A percentile compares a stretch with the other conserved stretches of the same genome.
These are phyloP conservation scores for Batrachochytrium dendrobatidis DNA, from an alignment of 371 early-diverging fungal genomes.

Conservation along the genomic window DNA sequence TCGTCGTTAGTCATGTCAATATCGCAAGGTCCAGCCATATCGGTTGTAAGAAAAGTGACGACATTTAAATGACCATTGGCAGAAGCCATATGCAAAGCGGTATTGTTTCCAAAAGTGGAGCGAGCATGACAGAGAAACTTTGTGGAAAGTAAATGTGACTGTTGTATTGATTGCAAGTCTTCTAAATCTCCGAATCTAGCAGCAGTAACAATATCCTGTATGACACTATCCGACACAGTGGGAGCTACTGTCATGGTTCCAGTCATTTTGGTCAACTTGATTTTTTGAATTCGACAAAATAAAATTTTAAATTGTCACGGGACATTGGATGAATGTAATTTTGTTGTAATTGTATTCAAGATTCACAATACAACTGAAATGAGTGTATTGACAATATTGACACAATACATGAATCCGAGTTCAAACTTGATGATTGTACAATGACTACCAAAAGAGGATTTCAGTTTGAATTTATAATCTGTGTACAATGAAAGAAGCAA, in stretches of 20 bases:
- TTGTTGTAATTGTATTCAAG: too few species aligned
- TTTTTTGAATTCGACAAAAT: too few species aligned
- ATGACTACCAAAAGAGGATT: too few species aligned
- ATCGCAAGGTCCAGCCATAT: conserved; percentile 21
- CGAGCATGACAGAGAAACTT: conserved; percentile 10
- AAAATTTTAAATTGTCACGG: too few species aligned
- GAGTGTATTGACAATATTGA: too few species aligned
- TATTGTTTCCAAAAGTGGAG: conserved; percentile 42
- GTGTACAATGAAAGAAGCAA: too few species aligned
- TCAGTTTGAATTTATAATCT: too few species aligned
- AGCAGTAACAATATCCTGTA: conserved; percentile 61
- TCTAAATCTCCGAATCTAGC: conserved; percentile 73
- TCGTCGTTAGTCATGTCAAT: conserved; percentile 56
- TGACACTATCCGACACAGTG: conserved; percentile 14
- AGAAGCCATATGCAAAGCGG: conserved; percentile 76
- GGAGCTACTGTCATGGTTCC: background rate
- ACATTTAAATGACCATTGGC: conserved; percentile 72
- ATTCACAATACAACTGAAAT: too few species aligned
- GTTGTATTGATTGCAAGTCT: conserved; percentile 43
- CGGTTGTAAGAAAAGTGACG: conserved; percentile 37
- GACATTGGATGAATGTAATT: too few species aligned
- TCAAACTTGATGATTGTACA: too few species aligned
- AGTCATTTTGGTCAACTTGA: too few species aligned
- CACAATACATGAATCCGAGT: too few species aligned
- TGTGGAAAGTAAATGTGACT: background rate